These are phyloP conservation scores for Mortierella polycephala DNA, from an alignment of 371 early-diverging fungal genomes.

Conservation along the genomic window DNA sequence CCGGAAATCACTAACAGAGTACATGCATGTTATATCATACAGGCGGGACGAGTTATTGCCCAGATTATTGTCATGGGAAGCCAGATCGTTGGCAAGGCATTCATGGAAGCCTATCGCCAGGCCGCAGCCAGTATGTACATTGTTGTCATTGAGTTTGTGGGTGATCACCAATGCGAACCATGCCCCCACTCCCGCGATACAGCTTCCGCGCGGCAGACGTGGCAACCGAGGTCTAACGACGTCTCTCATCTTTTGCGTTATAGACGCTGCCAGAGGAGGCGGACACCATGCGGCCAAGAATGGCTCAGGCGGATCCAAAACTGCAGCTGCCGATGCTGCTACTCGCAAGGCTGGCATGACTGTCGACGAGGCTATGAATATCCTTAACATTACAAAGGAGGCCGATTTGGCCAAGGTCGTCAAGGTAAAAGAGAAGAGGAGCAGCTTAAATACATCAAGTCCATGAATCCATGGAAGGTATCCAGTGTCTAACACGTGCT, in stretches of 20 bases:
- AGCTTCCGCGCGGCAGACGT: no score
- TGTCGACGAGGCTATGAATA: slow-evolving; percentile 92
- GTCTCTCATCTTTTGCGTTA: slow-evolving; percentile 4
- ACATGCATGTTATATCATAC: neutral
- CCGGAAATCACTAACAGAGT: neutral
- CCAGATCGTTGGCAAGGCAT: slow-evolving; percentile 91
- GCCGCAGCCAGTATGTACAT: slow-evolving; percentile 86
- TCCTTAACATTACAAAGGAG: slow-evolving; percentile 87
- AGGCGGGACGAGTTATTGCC: slow-evolving; percentile 80
- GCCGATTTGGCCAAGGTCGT: slow-evolving; percentile 76
- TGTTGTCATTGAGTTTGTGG: neutral
- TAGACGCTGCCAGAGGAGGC: slow-evolving; percentile 68
- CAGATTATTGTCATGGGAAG: slow-evolving; percentile 89
- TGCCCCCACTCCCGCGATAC: neutral
- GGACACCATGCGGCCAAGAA: slow-evolving; percentile 71
- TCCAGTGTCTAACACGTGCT: neutral
- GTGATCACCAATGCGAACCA: neutral
- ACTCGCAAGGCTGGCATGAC: slow-evolving; percentile 89
- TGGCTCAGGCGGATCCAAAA: slow-evolving; percentile 65
- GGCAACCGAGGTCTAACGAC: neutral
- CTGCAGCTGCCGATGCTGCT: slow-evolving; percentile 74
- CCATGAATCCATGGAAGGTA: neutral
- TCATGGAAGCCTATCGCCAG: slow-evolving; percentile 93
- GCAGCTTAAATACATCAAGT: neutral
- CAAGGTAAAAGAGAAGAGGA: slow-evolving; percentile 62